Percentiles rank a stretch among this genome's conserved stretches.
Evolutionary conservation across 176 grass and related monocot species (phyloP).

Genomic region (Thalia dealbata): DNA sequence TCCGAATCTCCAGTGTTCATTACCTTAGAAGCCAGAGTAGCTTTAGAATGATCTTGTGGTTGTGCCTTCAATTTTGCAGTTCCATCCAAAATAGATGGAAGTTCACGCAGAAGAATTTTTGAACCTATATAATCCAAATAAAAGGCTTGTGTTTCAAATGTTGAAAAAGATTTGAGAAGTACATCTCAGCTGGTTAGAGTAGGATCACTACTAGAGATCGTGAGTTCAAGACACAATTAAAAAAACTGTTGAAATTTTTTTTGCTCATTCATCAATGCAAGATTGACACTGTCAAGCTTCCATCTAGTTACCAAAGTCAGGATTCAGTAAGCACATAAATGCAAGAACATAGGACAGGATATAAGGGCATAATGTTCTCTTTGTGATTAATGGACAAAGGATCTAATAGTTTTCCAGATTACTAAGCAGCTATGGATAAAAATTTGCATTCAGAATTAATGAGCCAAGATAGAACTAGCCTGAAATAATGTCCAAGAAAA

Average conservation of each 20-base stretch:
- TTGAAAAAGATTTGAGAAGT: background rate
- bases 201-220: too few relatives aligned
- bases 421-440: background rate
- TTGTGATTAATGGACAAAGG: background rate
- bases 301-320: background rate
- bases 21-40: slow-evolving; percentile 79
- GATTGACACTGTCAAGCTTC: background rate
- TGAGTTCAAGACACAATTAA: too few relatives aligned
- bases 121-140: slow-evolving; percentile 41
- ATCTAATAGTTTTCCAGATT: background rate
- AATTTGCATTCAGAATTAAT: background rate
- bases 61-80: slow-evolving; percentile 61
- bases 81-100: slow-evolving; percentile 77
- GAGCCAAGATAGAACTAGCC: background rate
- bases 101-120: slow-evolving; percentile 53
- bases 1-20: background rate
- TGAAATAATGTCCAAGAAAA: background rate
- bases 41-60: slow-evolving; percentile 77
- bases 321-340: background rate
- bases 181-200: too few relatives aligned
- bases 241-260: too few relatives aligned
- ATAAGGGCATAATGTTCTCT: background rate
- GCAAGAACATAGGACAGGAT: background rate
- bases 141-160: slow-evolving; percentile 4
- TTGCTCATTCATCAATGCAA: background rate